Evolutionary conservation across 768 basidiomycete species (phyloP), one percentile per base, ranked within the genome.

Genomic region (Agrocybe praecox): DNA sequence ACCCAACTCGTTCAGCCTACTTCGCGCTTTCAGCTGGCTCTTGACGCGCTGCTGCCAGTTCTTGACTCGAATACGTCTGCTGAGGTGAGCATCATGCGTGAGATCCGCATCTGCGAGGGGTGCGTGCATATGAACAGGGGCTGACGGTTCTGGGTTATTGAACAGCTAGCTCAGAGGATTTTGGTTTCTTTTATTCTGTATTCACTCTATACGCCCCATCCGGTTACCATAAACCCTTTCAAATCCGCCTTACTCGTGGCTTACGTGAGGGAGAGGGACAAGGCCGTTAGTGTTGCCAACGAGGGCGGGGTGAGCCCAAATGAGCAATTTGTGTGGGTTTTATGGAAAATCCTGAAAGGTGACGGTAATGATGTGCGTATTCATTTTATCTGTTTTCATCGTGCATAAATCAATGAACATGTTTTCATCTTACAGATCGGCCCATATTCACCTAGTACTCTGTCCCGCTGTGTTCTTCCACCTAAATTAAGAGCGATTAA

Each of bases 291-390:
- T 49, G 67, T 83, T 50, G 74, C 86, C n/a, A 75, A 76, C 32
- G 69, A 74, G 17, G 76, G 77, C n/a, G 77, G 74, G 18, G 78
- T 81, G 23, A 77, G 78, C 56, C 78, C 83, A 49, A 90, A 85
- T 67, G 90, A 92, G 66, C 90, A 90, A 64, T 74, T 92, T 48
- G 88, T 92, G 36, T 92, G 90, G 89, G 90, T 92, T 44, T 76
- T 92, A 57, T 92, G 90, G 90, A 92, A 92, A 73, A 89, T 92
- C 55, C 74, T 92, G 53, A 89, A 85, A 69, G 91, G 90, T 51
- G 89, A 92, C 67, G 90, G 90, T 18, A 86, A 84, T 57, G 90
- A 92, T 77, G 90, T 91, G 60, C 62, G 85, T 78, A 19, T 60
- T 33, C 36, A 24, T 40, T 49, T n/a, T 21, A 53, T 46, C 12